Evolutionary conservation across 305 asterid species (phyloP), one percentile per base, ranked within the genome.

Genomic region (Fraxinus angustifolia): DNA sequence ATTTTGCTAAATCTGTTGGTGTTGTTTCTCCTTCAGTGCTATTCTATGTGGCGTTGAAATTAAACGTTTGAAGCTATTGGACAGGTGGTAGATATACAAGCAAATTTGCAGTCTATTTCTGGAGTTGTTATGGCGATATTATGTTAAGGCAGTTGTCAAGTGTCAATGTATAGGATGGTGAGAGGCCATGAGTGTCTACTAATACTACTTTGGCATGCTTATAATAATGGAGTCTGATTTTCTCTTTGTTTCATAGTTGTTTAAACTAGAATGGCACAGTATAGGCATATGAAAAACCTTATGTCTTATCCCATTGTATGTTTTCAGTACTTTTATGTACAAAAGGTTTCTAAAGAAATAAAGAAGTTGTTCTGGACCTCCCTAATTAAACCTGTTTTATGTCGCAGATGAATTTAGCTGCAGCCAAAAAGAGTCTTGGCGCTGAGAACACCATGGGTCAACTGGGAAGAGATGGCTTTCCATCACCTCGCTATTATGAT

Each of bases 321-420:
- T 10, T 62, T 33, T 62, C 72, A 26, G 72, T 70, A 30, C 75
- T 70, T 70, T 70, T 70, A 70, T 33, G 23, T 31, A 31, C 42
- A 12, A 26, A 70, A 70, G 38, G 75, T 70, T 68, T 70, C 75
- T 16, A 30, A 11, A 6, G 75, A 31, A 70, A 5, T 70, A 16
- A 70, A 70, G 19, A 40, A 70, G 42, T 31, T 30, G 40, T 70
- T 23, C n/a, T 62, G 72, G 42, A 14, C 74, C 31, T 30, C 48
- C 67, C 36, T 40, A 80, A 82, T 50, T 45, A 17, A 4, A 67
- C 74, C 56, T 40, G 0, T 56, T 73, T 50, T 82, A 58, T 8
- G 76, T 76, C 83, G 84, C 93, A 96, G 99, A 84, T 77, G 87
- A 96, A 89, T 85, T 87, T 96, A 84, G 94, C 92, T 81, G 93